phyloP scores from a whole-genome alignment of 257 asterid genomes.

The Asclepias syriaca region DNA sequence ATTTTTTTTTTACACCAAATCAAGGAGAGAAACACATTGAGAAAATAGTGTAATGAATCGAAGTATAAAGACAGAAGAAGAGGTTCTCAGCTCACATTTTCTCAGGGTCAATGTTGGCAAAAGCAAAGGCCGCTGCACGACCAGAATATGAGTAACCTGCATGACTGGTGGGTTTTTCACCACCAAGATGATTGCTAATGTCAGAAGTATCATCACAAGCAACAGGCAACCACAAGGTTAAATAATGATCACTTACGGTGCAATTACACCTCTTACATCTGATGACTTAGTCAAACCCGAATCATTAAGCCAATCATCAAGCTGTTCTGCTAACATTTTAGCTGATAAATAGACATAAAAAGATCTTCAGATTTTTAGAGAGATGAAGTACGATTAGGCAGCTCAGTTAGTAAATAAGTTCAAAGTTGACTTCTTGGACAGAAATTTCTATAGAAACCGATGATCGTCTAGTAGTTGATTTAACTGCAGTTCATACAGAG shows the following conservation, averaged over 20 bases:
- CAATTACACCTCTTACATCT: slow-evolving; percentile 92
- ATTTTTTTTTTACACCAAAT: neutral
- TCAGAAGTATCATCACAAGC: slow-evolving; percentile 7
- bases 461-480: neutral
- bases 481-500: neutral
- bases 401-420: neutral
- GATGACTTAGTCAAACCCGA: slow-evolving; percentile 63
- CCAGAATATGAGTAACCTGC: slow-evolving; percentile 99
- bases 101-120: slow-evolving; percentile 85
- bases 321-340: slow-evolving; percentile 58
- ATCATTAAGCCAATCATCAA: slow-evolving; percentile 77
- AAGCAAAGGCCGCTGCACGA: slow-evolving; percentile 96
- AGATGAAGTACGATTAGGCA: slow-evolving; percentile 9
- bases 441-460: neutral
- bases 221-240: neutral
- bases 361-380: neutral
- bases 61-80: neutral
- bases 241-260: slow-evolving; percentile 65
- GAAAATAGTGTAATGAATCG: neutral
- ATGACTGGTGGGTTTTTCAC: slow-evolving; percentile 57
- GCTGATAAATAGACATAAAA: slow-evolving; percentile 40
- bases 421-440: neutral
- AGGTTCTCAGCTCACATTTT: slow-evolving; percentile 43
- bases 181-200: slow-evolving; percentile 13
- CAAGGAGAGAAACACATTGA: neutral